Evolutionary conservation across 2,329 filamentous ascomycete genomes (phyloP), one percentile per base, ranked within the genome.

Genomic region (Mycosphaerelloides madeirae): DNA sequence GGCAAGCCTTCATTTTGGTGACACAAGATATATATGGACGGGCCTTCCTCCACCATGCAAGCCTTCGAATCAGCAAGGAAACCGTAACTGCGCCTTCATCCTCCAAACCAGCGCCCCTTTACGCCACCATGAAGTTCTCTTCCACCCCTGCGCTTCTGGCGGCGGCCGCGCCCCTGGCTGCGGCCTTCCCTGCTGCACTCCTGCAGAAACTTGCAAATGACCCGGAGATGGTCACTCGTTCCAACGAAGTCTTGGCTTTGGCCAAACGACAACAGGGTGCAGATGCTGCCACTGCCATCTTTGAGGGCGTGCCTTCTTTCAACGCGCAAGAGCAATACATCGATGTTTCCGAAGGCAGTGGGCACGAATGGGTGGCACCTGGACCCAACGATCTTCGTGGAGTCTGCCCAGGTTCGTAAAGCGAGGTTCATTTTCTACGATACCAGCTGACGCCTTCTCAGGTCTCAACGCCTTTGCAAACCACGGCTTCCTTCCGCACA

Each of bases 381-480:
- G 55, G 53, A 1, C 34, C 38, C 13, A 52, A 48, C 3, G 63
- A 64, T 35, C 51, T 60, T 19, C 45, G 62, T 32, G 63, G 63
- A 14, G 55, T 56, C n/a, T 65, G 63, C 32, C 63, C 61, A 6
- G 62, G 61, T 22, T 31, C 64, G 13, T 62, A 46, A n/a, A n/a
- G 42, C 35, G 4, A 6, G 6, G 9, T 19, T 12, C 32, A 14
- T 41, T 3, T 38, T 40, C 7, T 18, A 44, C 15, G 44, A 63
- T 48, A 59, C 64, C 5, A 29, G 16, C 40, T 48, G 19, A 50
- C 31, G 16, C 2, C 11, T 2, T 20, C 2, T 16, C 36, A 43
- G 35, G 60, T 32, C 31, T 63, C 11, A 63, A 43, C 31, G 40
- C 63, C 5, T 54, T 48, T 16, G 44, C 48, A 15, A 48, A 56